Evolutionary conservation across 345 rosid genomes (phyloP).

Genomic region (Brassica juncea): DNA sequence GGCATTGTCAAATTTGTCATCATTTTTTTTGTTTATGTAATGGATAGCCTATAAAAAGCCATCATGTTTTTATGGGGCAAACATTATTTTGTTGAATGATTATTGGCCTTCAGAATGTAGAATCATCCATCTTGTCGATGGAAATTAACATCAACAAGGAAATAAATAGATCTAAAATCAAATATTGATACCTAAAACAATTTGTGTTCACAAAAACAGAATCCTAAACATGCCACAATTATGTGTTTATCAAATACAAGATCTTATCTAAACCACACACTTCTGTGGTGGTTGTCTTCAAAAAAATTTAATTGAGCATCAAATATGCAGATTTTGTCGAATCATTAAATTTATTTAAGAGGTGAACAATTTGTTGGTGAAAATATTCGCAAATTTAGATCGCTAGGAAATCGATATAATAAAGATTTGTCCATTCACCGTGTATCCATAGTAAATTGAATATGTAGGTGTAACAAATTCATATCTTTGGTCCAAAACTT

Average conservation of each 20-base stretch:
- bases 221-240: neutral
- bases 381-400: neutral
- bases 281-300: neutral
- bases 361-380: neutral
- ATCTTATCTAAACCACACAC: neutral
- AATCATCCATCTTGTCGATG: neutral
- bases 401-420: neutral
- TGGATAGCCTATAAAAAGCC: neutral
- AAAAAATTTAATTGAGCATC: neutral
- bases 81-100: neutral
- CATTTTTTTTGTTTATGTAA: neutral
- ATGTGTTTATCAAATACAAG: neutral
- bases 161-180: neutral
- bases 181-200: neutral
- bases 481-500: neutral
- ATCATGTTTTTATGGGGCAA: neutral
- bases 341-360: neutral
- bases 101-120: neutral
- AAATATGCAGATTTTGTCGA: neutral
- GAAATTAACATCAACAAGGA: neutral
- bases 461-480: neutral
- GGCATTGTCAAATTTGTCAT: neutral
- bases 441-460: neutral
- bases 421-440: neutral
- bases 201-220: neutral